These are phyloP conservation scores for Argentina anserina DNA, from an alignment of 306 rosid genomes.

Conservation along the genomic window DNA sequence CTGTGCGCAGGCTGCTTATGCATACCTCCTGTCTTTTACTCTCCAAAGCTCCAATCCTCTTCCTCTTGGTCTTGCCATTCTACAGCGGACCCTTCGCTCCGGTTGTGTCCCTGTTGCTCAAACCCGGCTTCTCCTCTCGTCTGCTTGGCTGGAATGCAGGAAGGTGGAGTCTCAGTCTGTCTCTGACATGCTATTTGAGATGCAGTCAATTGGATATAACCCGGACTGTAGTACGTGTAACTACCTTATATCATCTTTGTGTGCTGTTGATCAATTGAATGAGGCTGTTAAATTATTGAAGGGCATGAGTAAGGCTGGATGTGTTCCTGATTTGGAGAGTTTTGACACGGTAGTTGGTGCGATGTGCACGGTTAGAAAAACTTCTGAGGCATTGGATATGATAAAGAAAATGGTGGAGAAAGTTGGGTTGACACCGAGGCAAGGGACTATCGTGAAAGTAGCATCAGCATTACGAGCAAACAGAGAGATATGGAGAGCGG, in stretches of 20 bases:
- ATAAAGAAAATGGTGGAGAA: slow-evolving; percentile 47
- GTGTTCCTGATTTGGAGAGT: slow-evolving; percentile 66
- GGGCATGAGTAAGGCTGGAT: slow-evolving; percentile 72
- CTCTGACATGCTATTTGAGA: slow-evolving; percentile 46
- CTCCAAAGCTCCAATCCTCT: slow-evolving; percentile 57
- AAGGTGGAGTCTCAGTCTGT: slow-evolving; percentile 37
- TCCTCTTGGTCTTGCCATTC: slow-evolving; percentile 59
- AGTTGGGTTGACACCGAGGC: slow-evolving; percentile 43
- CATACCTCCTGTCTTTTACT: slow-evolving; percentile 50
- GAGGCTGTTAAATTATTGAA: slow-evolving; percentile 51
- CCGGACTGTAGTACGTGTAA: slow-evolving; percentile 62
- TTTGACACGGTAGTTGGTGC: slow-evolving; percentile 54
- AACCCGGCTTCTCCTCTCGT: slow-evolving; percentile 59
- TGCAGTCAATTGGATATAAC: slow-evolving; percentile 63
- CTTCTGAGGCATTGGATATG: slow-evolving; percentile 45
- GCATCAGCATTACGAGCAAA: slow-evolving; percentile 51
- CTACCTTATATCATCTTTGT: slow-evolving; percentile 56
- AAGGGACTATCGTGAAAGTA: slow-evolving; percentile 42
- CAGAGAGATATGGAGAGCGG: slow-evolving; percentile 63
- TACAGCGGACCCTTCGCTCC: slow-evolving; percentile 53
- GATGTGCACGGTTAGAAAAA: slow-evolving; percentile 51
- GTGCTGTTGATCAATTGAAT: slow-evolving; percentile 42
- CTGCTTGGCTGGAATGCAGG: slow-evolving; percentile 53
- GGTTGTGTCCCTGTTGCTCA: slow-evolving; percentile 68
- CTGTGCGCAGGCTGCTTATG: slow-evolving; percentile 41